Base-by-base conservation (phyloP, 202 grass and related monocot genomes). In the Dendrocalamus latiflorus region DNA sequence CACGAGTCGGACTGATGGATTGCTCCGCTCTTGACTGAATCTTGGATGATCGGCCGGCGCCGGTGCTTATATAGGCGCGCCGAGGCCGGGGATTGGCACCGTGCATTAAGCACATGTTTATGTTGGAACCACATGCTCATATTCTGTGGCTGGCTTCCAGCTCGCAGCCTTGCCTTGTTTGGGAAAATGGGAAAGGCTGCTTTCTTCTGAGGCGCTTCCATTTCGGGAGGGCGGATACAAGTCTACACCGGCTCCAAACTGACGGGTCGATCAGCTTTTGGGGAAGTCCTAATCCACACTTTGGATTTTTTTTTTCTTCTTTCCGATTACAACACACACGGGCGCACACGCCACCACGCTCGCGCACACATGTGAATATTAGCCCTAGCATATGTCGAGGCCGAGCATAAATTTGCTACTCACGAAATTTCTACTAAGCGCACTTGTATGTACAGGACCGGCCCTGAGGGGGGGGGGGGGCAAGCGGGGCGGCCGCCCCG, bases 201-300 rank as follows among this genome's bases (percentile, higher is more conserved):
- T 89, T 89, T 89, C 82, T 66, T 33, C 37, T 2, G 71, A 57
- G 71, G 44, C 1, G 71, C 47, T 76, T 85, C 82, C 77, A 12
- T 76, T 81, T 85, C 56, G 22, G 81, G 69, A 75, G 17, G 61
- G 55, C 61, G 61, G 36, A 33, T 59, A 38, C 57, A 88, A 30
- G 58, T 79, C 28, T 56, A 17, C 21, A 42, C 61, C 16, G 42
- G 2, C 43, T 73, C 44, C 37, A 64, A 64, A 9, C 33, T 63
- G 30, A 62, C 5, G 21, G 56, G 30, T 33, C 38, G 39, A 44
- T 44, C 22, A 12, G 4, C 14, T 45, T 44, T 21, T 26, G 2
- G 43, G 18, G 6, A 74, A 48, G 5, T 18, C 4, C 50, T 22
- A 13, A 53, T 56, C 50, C 71, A 56, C 30, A 56, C 20, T 22